Percentiles rank a stretch among this genome's conserved stretches.
phyloP scores from a whole-genome alignment of 2,329 filamentous ascomycete genomes.

The Paecilomyces variotii region DNA sequence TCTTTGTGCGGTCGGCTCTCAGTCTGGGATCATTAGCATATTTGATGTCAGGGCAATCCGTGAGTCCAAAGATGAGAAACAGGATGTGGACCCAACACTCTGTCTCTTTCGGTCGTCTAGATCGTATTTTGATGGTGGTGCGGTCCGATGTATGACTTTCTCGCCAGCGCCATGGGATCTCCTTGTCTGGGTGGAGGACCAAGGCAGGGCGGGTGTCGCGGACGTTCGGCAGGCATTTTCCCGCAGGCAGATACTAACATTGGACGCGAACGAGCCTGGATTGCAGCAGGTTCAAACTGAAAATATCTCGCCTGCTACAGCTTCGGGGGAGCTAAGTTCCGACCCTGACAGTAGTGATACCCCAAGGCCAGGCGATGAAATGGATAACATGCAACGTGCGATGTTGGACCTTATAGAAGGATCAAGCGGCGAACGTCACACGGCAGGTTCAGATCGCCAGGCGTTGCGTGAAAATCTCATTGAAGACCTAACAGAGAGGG shows the following conservation, averaged over 20 bases:
- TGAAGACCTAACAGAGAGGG: conserved; percentile 33
- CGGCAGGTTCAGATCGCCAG: conserved; percentile 16
- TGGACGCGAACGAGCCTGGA: conserved; percentile 25
- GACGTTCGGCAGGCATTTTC: conserved; percentile 40
- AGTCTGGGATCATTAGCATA: conserved; percentile 40
- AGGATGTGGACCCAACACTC: conserved; percentile 46
- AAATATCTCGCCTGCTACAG: conserved; percentile 18
- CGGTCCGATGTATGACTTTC: conserved; percentile 86
- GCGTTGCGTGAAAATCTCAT: conserved; percentile 28
- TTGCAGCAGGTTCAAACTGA: conserved; percentile 26
- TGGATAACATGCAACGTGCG: conserved; percentile 15
- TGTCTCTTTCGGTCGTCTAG: conserved; percentile 72
- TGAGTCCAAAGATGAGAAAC: conserved; percentile 10
- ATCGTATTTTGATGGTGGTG: conserved; percentile 61
- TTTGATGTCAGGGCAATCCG: conserved; percentile 32
- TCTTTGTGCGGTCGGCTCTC: conserved; percentile 43
- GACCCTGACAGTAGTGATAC: conserved; percentile 14
- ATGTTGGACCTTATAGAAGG: conserved; percentile 20
- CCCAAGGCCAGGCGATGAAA: conserved; percentile 11
- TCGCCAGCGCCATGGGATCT: conserved; percentile 84
- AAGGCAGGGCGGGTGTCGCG: conserved; percentile 43
- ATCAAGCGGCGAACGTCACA: conserved; percentile 10
- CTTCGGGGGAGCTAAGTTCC: conserved; percentile 14
- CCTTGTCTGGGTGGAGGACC: conserved; percentile 88
- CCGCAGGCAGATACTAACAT: conserved; percentile 35